Percentiles rank a stretch among this genome's conserved stretches.
Conservation (phyloP, 2,329 filamentous ascomycete species). For the Ustulina deusta region DNA sequence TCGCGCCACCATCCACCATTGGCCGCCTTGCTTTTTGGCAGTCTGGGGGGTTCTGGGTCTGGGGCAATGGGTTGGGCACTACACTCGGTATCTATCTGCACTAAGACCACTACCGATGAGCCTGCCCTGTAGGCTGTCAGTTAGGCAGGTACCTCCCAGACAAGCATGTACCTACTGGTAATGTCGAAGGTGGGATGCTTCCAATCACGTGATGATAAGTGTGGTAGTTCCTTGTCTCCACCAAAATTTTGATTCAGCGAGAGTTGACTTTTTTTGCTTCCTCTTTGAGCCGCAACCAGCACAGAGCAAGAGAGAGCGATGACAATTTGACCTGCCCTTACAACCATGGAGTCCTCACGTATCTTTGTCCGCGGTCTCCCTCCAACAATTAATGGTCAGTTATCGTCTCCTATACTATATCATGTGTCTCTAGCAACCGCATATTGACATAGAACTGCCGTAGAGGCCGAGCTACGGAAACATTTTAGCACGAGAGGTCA, state of each 20-base stretch:
- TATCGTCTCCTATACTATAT: background rate
- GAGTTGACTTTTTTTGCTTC: slow-evolving; percentile 10
- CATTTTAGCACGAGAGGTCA: slow-evolving; percentile 83
- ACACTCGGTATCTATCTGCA: background rate
- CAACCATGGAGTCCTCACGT: slow-evolving; percentile 67
- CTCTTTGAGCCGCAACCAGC: slow-evolving; percentile 15
- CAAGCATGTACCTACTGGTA: too few relatives aligned
- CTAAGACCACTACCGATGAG: slow-evolving; percentile 18
- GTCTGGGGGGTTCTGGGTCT: background rate
- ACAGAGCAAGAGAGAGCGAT: slow-evolving; percentile 8
- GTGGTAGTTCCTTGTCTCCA: slow-evolving; percentile 9
- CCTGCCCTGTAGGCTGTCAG: background rate
- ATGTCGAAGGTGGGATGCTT: slow-evolving; percentile 15
- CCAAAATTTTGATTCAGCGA: slow-evolving; percentile 18
- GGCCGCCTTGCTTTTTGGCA: slow-evolving; percentile 20
- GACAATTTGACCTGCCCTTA: slow-evolving; percentile 2
- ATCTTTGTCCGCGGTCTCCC: slow-evolving; percentile 87
- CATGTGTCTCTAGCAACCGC: background rate
- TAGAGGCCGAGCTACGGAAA: slow-evolving; percentile 57
- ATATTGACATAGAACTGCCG: slow-evolving; percentile 25
- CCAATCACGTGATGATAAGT: slow-evolving; percentile 41
- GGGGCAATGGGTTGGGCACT: background rate
- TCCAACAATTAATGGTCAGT: slow-evolving; percentile 78
- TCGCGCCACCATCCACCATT: slow-evolving; percentile 25
- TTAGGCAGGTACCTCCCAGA: background rate